Evolutionary conservation across 192 early-diverging fungal species (phyloP), one percentile per base, ranked within the genome.

Genomic region (Backusella macrospora): DNA sequence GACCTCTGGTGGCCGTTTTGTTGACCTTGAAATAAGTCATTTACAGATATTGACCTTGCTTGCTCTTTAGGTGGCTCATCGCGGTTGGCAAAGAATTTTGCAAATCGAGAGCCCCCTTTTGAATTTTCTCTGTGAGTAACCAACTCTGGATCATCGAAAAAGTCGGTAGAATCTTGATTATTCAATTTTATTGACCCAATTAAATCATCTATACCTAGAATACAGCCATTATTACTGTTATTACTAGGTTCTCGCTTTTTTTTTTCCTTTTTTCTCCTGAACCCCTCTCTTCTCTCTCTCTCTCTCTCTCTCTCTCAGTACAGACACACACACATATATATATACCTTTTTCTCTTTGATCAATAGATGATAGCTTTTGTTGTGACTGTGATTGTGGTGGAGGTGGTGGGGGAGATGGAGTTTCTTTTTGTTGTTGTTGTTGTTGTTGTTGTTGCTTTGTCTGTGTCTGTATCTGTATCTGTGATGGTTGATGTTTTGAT

Each of bases 51-150:
- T 29, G 71, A 68, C 48, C 75, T 71, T 26, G 78, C 5, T 29
- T 67, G 72, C 6, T 34, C 38, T 29, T 59, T 55, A 16, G 37
- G 68, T 18, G 18, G 29, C 43, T 85, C 85, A 26, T 86, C 76
- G n/a, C 77, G 73, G 46, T 81, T 86, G 37, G 80, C 68, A 75
- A 89, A 89, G 78, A 89, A 89, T 13, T 80, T 81, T 4, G 87
- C 87, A 75, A 89, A 89, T 14, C 87, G 84, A 5, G 87, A 89
- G 0, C 82, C 84, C n/a, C 83, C 81, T 21, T 85, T 79, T 71
- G 78, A 77, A 29, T 81, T 44, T 6, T 82, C 78, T 40, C 78
- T 72, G 1, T 76, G 63, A 21, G 69, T 76, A 43, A 45, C 75
- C 18, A 82, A 72, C 7, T 80, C 67, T n/a, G 68, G 73, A 52